These are phyloP conservation scores for Starmerella khaoyaiensis DNA, from an alignment of 805 yeast species.

Conservation along the genomic window DNA sequence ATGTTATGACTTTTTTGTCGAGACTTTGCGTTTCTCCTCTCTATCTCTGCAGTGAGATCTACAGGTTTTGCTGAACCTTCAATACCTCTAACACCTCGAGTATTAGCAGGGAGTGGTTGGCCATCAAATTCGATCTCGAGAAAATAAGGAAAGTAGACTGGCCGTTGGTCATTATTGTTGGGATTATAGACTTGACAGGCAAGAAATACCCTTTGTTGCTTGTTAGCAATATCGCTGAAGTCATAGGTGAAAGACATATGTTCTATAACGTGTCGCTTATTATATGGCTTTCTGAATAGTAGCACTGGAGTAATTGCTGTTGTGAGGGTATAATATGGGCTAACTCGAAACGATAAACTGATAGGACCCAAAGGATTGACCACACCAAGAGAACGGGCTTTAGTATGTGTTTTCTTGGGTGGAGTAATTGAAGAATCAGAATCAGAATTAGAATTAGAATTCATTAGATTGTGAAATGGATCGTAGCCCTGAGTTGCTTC, in stretches of 20 bases:
- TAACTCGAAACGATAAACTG: constrained; percentile 15
- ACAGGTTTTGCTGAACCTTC: constrained; percentile 76
- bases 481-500: too few relatives aligned
- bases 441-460: too few relatives aligned
- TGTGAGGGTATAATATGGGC: constrained; percentile 23
- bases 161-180: constrained; percentile 10
- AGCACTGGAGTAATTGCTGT: constrained; percentile 17
- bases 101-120: constrained; percentile 37
- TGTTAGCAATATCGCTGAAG: constrained; percentile 31
- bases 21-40: neutral
- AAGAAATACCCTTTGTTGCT: constrained; percentile 37
- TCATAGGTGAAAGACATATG: constrained; percentile 32
- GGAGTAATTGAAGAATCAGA: too few relatives aligned
- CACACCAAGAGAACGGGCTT: too few relatives aligned
- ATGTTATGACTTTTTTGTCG: constrained; percentile 1
- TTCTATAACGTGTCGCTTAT: constrained; percentile 4
- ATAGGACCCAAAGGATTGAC: constrained; percentile 4
- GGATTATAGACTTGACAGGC: constrained; percentile 34
- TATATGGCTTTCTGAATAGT: constrained; percentile 15
- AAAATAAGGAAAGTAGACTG: constrained; percentile 56
- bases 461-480: too few relatives aligned
- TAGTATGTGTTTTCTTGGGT: too few relatives aligned
- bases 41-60: constrained; percentile 33
- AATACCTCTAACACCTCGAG: constrained; percentile 62
- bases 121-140: constrained; percentile 55